A percentile compares a stretch with the other conserved stretches of the same genome.
Conservation (phyloP, 2,329 filamentous ascomycete species). For the Epichloe elymi region DNA sequence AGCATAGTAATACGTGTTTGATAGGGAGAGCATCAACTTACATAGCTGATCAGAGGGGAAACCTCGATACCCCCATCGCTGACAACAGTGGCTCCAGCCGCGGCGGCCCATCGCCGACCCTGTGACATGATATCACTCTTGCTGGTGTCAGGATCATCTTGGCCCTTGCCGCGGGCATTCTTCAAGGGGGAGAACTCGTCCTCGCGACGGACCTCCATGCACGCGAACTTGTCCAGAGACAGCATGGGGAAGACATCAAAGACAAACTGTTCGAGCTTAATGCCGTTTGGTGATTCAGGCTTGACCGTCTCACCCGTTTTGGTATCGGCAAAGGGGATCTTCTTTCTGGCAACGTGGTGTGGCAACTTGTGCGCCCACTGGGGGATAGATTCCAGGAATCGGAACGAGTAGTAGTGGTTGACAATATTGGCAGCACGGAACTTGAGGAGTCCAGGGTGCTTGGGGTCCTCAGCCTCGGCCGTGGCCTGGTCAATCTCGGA, state of each 20-base stretch:
- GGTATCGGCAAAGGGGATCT: constrained; percentile 79
- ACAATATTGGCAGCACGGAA: constrained; percentile 98
- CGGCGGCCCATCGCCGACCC: constrained; percentile 73
- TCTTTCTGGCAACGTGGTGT: constrained; percentile 95
- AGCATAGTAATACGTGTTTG: neutral
- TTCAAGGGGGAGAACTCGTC: constrained; percentile 99
- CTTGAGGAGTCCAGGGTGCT: constrained; percentile 70
- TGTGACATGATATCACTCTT: constrained; percentile 80
- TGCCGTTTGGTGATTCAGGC: constrained; percentile 88
- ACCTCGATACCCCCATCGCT: constrained; percentile 70
- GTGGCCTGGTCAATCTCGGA: constrained; percentile 85
- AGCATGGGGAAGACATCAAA: constrained; percentile 96
- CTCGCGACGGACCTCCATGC: constrained; percentile 88
- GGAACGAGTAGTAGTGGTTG: constrained; percentile 98
- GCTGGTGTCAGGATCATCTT: constrained; percentile 92
- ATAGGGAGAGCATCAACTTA: constrained; percentile 38
- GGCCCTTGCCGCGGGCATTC: constrained; percentile 71
- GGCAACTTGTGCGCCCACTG: constrained; percentile 75
- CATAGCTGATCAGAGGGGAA: constrained; percentile 88
- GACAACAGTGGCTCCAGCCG: constrained; percentile 62
- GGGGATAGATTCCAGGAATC: constrained; percentile 83
- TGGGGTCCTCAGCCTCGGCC: constrained; percentile 77
- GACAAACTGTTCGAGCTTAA: constrained; percentile 98
- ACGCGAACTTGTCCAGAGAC: constrained; percentile 78
- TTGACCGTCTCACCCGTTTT: constrained; percentile 70